Conservation (phyloP, 2,329 filamentous ascomycete genomes). For the Fusarium tricinctum region DNA sequence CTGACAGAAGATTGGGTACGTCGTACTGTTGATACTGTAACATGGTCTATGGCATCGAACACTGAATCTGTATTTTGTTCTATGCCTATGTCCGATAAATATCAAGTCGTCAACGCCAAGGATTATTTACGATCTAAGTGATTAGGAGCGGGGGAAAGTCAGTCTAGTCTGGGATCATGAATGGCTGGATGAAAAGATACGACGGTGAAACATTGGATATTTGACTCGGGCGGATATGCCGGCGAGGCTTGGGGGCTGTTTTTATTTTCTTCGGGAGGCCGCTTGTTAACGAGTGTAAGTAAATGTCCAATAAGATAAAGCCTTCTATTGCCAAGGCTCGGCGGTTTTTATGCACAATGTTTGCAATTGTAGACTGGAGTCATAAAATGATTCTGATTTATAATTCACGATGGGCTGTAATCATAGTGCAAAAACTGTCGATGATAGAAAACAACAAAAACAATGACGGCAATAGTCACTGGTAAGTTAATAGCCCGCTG, state of each 20-base stretch:
- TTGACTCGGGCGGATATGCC: conserved; percentile 23
- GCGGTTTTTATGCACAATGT: neutral
- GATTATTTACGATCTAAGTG: conserved; percentile 18
- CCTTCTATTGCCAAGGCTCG: neutral
- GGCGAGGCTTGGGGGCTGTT: conserved; percentile 22
- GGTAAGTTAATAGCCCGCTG: no score
- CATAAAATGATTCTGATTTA: conserved; percentile 5
- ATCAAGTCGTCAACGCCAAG: conserved; percentile 36
- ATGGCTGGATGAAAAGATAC: conserved; percentile 29
- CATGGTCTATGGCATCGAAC: neutral
- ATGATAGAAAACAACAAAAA: no score
- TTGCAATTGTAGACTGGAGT: neutral
- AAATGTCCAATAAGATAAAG: no score
- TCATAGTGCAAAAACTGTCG: no score
- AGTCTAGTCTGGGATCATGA: conserved; percentile 3
- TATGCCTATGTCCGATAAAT: conserved; percentile 4
- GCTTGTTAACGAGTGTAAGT: neutral
- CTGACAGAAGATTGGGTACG: conserved; percentile 1
- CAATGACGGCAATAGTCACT: no score
- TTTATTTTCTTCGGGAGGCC: neutral
- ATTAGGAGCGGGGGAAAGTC: conserved; percentile 16
- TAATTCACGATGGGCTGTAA: neutral
- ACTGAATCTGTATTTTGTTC: no score
- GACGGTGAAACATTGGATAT: conserved; percentile 23
- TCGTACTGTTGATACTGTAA: neutral